Percentiles rank a stretch among this genome's conserved stretches.
phyloP scores from a whole-genome alignment of 345 rosid species.

The Bretschneidera sinensis region DNA sequence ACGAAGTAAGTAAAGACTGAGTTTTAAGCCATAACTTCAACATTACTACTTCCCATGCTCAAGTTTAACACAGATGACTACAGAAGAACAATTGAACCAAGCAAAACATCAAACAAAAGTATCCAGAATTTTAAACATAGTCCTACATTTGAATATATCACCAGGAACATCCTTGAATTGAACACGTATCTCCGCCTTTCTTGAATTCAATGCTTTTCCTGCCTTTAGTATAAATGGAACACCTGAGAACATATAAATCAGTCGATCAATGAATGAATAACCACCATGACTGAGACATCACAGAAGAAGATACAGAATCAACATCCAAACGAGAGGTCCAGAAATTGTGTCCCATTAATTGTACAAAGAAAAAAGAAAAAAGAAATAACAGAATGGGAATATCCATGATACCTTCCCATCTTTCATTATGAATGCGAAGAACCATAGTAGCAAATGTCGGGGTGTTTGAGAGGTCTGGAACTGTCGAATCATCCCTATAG shows the following conservation, averaged over 20 bases:
- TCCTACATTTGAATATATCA: constrained; percentile 83
- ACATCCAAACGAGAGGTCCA: neutral
- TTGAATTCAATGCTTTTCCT: constrained; percentile 92
- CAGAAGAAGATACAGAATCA: neutral
- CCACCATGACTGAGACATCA: neutral
- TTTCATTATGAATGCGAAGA: constrained; percentile 84
- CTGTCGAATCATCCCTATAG: constrained; percentile 90
- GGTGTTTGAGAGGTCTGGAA: constrained; percentile 86
- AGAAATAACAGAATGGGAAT: constrained; percentile 13
- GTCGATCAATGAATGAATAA: constrained; percentile 1
- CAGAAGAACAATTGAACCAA: neutral
- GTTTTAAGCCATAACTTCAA: too few species aligned
- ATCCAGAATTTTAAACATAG: constrained; percentile 7
- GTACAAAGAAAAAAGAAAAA: neutral
- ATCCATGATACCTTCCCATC: constrained; percentile 90
- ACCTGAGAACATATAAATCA: constrained; percentile 50
- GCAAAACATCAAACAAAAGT: neutral
- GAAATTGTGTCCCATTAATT: neutral
- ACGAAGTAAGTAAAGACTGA: too few species aligned
- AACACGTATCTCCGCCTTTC: constrained; percentile 97
- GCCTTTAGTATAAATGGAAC: constrained; percentile 97
- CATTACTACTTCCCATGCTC: too few species aligned
- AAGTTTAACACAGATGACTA: neutral
- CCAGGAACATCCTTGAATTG: constrained; percentile 99
- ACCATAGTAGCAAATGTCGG: constrained; percentile 89